Percentiles rank a stretch among this genome's conserved stretches.
These are phyloP conservation scores for Fusarium liriodendri DNA, from an alignment of 2,329 filamentous ascomycete genomes.

Conservation along the genomic window DNA sequence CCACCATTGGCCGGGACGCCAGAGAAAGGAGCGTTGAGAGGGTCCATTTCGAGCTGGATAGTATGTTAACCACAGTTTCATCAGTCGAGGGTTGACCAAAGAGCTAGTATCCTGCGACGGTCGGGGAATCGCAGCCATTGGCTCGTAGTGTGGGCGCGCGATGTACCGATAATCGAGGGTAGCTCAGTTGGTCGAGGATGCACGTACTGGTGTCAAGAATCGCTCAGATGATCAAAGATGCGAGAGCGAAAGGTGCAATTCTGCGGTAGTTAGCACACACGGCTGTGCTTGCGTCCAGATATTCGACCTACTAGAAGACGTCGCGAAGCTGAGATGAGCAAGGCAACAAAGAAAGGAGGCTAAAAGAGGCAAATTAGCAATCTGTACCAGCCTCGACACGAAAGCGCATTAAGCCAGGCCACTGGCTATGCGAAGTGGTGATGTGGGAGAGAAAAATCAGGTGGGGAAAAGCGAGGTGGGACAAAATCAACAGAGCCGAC, in stretches of 20 bases:
- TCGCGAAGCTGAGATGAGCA: slow-evolving; percentile 36
- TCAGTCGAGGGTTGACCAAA: neutral
- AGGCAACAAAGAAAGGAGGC: slow-evolving; percentile 34
- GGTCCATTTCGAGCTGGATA: slow-evolving; percentile 46
- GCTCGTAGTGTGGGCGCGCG: neutral
- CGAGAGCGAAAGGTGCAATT: slow-evolving; percentile 23
- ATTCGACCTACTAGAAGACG: slow-evolving; percentile 24
- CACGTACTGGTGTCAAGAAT: slow-evolving; percentile 7
- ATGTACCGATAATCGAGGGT: neutral
- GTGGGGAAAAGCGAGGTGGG: neutral
- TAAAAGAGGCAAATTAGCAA: slow-evolving; percentile 20
- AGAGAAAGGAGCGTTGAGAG: slow-evolving; percentile 46
- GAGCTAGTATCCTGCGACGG: neutral
- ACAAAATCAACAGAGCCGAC: neutral
- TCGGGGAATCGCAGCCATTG: neutral
- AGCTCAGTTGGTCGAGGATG: neutral
- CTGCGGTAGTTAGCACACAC: slow-evolving; percentile 5
- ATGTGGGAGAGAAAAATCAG: neutral
- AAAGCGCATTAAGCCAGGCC: neutral
- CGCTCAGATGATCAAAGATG: slow-evolving; percentile 34
- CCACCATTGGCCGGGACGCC: slow-evolving; percentile 47
- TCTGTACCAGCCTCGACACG: neutral
- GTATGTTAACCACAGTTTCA: slow-evolving; percentile 8
- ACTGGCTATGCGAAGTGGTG: neutral
- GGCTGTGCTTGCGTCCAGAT: neutral